These are phyloP conservation scores for Lactarius tabidus DNA, from an alignment of 768 basidiomycete genomes.

Conservation along the genomic window DNA sequence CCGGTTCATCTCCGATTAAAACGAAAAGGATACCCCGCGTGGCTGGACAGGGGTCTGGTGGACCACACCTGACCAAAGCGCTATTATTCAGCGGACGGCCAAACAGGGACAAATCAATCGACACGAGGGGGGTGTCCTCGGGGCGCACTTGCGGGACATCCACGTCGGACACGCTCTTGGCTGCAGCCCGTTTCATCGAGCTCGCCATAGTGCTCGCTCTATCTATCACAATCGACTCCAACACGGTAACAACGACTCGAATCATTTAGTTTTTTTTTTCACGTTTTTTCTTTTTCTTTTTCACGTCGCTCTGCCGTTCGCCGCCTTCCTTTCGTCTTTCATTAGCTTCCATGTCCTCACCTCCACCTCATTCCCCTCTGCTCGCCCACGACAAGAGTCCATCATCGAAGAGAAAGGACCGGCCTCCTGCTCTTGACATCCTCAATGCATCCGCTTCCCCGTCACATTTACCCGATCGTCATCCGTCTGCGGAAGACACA, in stretches of 20 bases:
- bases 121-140: constrained; percentile 13
- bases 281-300: constrained; percentile 26
- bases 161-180: constrained; percentile 20
- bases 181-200: constrained; percentile 20
- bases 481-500: constrained; percentile 19
- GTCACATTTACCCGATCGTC: constrained; percentile 37
- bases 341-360: constrained; percentile 42
- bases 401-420: constrained; percentile 44
- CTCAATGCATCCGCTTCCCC: constrained; percentile 36
- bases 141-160: constrained; percentile 9
- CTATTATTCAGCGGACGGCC: neutral
- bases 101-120: constrained; percentile 19
- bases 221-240: constrained; percentile 8
- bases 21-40: constrained; percentile 4
- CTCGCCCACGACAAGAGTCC: constrained; percentile 37
- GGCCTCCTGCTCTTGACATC: constrained; percentile 51
- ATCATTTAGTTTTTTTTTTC: constrained; percentile 27
- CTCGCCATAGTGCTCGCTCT: constrained; percentile 27
- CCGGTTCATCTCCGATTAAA: constrained; percentile 14
- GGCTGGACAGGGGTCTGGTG: constrained; percentile 10
- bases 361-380: constrained; percentile 26
- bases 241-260: neutral
- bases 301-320: constrained; percentile 33
- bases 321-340: constrained; percentile 34
- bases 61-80: neutral